Evolutionary conservation across 2,329 filamentous ascomycete species (phyloP).

Genomic region (Aspergillus neotritici): DNA sequence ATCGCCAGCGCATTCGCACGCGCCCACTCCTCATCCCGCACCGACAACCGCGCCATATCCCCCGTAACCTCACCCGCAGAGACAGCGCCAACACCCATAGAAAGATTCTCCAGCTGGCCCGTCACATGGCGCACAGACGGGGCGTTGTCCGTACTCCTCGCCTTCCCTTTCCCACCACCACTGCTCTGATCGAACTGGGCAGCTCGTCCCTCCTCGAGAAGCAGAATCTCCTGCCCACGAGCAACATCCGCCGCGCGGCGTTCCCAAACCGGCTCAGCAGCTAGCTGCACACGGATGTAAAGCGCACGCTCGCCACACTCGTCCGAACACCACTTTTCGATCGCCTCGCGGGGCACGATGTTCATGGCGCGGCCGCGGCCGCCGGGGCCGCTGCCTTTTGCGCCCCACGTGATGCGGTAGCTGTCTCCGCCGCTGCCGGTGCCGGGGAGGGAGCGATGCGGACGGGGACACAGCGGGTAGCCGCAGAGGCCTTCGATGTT

Average conservation of each 20-base stretch:
- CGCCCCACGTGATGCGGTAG: constrained; percentile 61
- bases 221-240: constrained; percentile 51
- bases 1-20: constrained; percentile 29
- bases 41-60: constrained; percentile 21
- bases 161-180: constrained; percentile 14
- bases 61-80: constrained; percentile 17
- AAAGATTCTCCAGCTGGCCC: constrained; percentile 16
- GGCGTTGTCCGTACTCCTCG: constrained; percentile 8
- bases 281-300: constrained; percentile 83
- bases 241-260: constrained; percentile 49
- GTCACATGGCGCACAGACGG: constrained; percentile 22
- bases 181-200: constrained; percentile 2
- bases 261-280: constrained; percentile 80
- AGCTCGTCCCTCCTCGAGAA: constrained; percentile 58
- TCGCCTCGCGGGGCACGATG: constrained; percentile 64
- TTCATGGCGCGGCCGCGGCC: constrained; percentile 50
- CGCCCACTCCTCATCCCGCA: constrained; percentile 21
- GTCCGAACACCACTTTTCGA: constrained; percentile 83
- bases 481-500: constrained; percentile 79
- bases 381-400: constrained; percentile 43
- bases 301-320: constrained; percentile 72
- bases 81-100: constrained; percentile 12
- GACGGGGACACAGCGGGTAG: constrained; percentile 69
- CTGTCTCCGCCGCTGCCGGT: constrained; percentile 49
- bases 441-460: constrained; percentile 45